These are phyloP conservation scores for Beta corolliflora DNA, from an alignment of 179 eudicot species.

Conservation along the genomic window DNA sequence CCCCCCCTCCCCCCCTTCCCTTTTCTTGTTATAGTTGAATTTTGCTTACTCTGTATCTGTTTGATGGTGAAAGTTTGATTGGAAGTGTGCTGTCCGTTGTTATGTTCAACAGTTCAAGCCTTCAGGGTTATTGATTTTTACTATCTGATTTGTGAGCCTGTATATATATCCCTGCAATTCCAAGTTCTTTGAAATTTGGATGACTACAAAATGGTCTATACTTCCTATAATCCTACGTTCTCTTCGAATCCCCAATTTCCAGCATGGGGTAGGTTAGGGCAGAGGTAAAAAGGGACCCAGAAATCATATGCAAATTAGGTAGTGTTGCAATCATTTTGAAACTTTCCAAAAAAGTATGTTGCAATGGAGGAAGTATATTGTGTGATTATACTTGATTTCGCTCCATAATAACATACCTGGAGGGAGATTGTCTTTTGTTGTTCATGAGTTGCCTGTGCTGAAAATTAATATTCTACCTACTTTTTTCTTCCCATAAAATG, in stretches of 20 bases:
- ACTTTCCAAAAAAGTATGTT: too few species aligned
- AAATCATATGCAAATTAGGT: too few species aligned
- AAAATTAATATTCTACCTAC: background rate
- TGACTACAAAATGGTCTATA: background rate
- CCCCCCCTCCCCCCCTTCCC: too few species aligned
- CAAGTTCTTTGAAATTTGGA: background rate
- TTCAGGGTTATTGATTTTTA: slow-evolving; percentile 3
- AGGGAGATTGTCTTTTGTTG: background rate
- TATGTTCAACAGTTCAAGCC: background rate
- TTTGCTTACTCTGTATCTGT: too few species aligned
- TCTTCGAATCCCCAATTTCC: too few species aligned
- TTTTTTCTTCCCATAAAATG: background rate
- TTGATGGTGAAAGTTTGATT: too few species aligned
- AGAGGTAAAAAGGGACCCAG: too few species aligned
- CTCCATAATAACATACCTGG: background rate
- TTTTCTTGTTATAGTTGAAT: too few species aligned
- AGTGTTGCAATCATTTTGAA: too few species aligned
- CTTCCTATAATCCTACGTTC: too few species aligned
- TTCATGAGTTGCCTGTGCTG: background rate
- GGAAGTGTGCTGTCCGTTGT: background rate
- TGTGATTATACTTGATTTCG: background rate
- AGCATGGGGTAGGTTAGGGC: too few species aligned
- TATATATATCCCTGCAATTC: background rate
- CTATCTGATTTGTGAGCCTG: background rate
- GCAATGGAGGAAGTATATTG: background rate